Conservation (phyloP, 306 rosid species). For the Corylus heterophylla region DNA sequence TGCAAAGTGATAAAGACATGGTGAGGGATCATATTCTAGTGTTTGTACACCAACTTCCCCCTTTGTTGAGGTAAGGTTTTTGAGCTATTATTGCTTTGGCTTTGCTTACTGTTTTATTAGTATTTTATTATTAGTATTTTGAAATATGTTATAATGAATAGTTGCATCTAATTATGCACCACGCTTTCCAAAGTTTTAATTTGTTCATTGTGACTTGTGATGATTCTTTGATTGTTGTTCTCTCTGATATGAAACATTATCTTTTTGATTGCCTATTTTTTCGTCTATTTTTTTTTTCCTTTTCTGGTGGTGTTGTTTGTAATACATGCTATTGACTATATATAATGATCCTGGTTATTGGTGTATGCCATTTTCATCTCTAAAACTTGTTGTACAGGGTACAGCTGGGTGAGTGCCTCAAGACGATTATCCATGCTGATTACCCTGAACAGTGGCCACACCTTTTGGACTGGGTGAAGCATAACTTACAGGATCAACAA, state of each 20-base stretch:
- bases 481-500: slow-evolving; percentile 82
- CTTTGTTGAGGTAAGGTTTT: slow-evolving; percentile 68
- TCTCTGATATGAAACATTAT: neutral
- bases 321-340: neutral
- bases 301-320: neutral
- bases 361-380: neutral
- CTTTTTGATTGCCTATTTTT: neutral
- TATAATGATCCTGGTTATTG: neutral
- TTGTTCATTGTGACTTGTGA: neutral
- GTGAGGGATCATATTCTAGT: slow-evolving; percentile 83
- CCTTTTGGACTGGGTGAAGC: slow-evolving; percentile 97
- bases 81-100: neutral
- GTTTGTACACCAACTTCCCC: slow-evolving; percentile 84
- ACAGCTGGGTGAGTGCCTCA: slow-evolving; percentile 95
- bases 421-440: slow-evolving; percentile 85
- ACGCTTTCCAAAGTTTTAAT: neutral
- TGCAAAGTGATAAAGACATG: slow-evolving; percentile 68
- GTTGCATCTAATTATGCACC: neutral
- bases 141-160: neutral
- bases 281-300: neutral
- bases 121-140: neutral
- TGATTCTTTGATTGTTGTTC: neutral
- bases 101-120: neutral
- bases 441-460: slow-evolving; percentile 97
- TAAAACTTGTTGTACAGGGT: slow-evolving; percentile 50